Evolutionary conservation across 192 early-diverging fungal genomes (phyloP), one percentile per base, ranked within the genome.

Genomic region (Spizellomyces punctatus): DNA sequence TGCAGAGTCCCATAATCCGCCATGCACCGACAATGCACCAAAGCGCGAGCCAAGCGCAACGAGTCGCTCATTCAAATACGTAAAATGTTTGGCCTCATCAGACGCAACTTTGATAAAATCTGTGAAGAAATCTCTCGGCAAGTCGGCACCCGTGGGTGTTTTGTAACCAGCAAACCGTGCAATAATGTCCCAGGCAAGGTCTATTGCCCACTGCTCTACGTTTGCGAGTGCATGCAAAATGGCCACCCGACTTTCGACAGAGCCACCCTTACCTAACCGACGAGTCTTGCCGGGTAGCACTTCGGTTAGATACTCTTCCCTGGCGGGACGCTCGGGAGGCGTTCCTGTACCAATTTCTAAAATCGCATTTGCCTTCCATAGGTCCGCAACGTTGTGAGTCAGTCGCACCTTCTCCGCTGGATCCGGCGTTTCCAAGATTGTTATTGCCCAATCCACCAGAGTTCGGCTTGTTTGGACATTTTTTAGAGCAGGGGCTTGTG

Each of bases 171-270:
- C 70, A 62, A 87, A 89, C 17, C 87, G 71, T 8, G 83, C 81
- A 58, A 89, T 90, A 58, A 88, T 87, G 73, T 90, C 89, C 67
- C 83, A 75, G 8, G 88, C 88, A 1, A 89, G 80, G 64, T 90
- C 89, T 55, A 90, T 88, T 27, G 89, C 89, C 88, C 88, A 90
- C 46, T 87, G 85, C 66, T 90, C 89, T n/a, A 90, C 81, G 36
- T 83, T 86, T 8, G 86, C 88, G 17, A 90, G 68, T 5, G 86
- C 75, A 59, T 90, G 89, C 21, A 90, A 67, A 45, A 90, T 90
- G 4, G 77, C 78, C 19, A 89, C 82, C 43, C 89, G 82, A 46
- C 79, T 55, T 58, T 54, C 71, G n/a, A 79, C 10, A 36, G 75
- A 81, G 19, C 83, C 83, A 8, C 82, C 88, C 44, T 85, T 88